Base-by-base conservation (phyloP, 2,329 filamentous ascomycete genomes). In the Dissoconium aciculare region DNA sequence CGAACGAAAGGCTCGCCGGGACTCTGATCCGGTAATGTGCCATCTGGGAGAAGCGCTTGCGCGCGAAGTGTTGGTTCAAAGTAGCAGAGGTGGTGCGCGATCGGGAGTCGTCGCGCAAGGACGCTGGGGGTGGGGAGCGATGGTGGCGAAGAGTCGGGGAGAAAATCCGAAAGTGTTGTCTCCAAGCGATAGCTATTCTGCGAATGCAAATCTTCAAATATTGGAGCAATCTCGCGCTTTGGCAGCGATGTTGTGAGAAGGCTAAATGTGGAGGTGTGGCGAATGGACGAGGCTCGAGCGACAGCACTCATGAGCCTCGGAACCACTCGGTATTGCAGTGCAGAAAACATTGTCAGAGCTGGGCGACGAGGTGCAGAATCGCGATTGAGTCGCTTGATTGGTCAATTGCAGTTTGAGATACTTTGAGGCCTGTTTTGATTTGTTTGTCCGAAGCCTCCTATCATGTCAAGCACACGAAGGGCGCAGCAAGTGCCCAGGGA, bases 41-140 rank as follows among this genome's bases (percentile, higher is more conserved):
- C 87, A 58, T 98, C 89, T 1, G 72, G 62, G 11, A 83, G 66
- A 26, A 95, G 68, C 17, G 62, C 44, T 5, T 66, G 69, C 10
- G 70, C 59, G 1, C 68, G 62, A 11, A 77, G 60, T 39, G 73
- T 69, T 8, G 78, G 69, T 36, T 84, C 82, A 58, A 93, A 94
- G 60, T 91, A 91, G 41, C 87, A 72, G 19, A 93, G 65, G 53
- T 94, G 84, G 52, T 91, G 76, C 19, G 77, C 79, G 16, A 69
- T 64, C 0, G 76, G 73, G 5, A 78, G 57, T 11, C 55, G 37
- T 6, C 43, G 31, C 23, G 36, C 28, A 27, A 28, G 32, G 26
- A 29, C 30, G 35, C 51, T 49, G 21, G 51, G 59, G 29, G 46
- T 43, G 39, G 47, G 45, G 45, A 41, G 38, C 27, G 41, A 36